These are phyloP conservation scores for Diaporthe sp. DNA, from an alignment of 2,329 filamentous ascomycete genomes.

Conservation along the genomic window DNA sequence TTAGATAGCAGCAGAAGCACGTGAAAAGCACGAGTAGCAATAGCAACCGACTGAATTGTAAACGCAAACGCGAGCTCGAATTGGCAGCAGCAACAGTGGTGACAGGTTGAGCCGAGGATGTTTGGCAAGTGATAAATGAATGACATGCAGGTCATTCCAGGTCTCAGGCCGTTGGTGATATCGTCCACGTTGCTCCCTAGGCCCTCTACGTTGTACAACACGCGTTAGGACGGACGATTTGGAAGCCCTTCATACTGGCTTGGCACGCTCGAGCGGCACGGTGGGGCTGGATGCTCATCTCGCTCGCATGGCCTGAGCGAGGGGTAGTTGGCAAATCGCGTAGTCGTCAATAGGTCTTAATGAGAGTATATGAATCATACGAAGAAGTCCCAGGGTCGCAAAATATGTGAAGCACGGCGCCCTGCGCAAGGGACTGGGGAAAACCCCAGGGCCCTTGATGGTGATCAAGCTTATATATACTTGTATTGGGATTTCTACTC, in stretches of 20 bases:
- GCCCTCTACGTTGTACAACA: background rate
- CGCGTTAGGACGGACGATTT: background rate
- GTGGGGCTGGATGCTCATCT: constrained; percentile 1
- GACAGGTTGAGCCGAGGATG: background rate
- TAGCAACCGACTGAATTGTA: constrained; percentile 15
- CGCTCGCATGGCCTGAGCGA: background rate
- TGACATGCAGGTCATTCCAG: background rate
- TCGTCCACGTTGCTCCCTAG: background rate
- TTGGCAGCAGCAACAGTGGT: background rate
- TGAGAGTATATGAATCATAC: constrained; percentile 33
- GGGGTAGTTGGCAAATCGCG: background rate
- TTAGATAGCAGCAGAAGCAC: constrained; percentile 12
- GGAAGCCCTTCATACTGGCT: background rate
- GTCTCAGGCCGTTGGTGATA: background rate
- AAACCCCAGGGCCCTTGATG: background rate
- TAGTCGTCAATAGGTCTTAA: constrained; percentile 30
- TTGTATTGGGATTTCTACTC: background rate
- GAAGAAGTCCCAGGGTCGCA: background rate
- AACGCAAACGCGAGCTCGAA: background rate
- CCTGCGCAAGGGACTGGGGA: background rate
- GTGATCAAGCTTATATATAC: background rate
- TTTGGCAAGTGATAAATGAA: constrained; percentile 10
- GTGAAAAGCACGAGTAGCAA: background rate
- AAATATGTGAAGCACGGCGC: background rate
- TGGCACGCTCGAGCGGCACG: background rate